phyloP scores from a whole-genome alignment of 2,329 filamentous ascomycete species.

The Dactylellina cionopaga region DNA sequence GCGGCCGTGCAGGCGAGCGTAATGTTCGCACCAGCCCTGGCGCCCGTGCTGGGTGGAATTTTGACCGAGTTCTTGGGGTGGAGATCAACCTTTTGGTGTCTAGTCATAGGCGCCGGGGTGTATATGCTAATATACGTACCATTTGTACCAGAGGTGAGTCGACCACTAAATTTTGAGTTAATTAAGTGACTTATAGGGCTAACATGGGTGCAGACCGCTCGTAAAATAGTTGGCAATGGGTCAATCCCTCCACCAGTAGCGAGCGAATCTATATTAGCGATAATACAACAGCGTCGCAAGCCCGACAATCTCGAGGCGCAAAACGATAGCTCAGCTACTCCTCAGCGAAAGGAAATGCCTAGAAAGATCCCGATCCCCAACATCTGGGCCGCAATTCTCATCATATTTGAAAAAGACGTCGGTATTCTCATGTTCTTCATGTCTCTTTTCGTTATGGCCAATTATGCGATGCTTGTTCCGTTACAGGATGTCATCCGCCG shows the following conservation, averaged over 20 bases:
- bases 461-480: conserved; percentile 66
- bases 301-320: background rate
- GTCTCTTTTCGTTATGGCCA: conserved; percentile 68
- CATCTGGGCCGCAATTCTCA: conserved; percentile 63
- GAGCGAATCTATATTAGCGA: conserved; percentile 65
- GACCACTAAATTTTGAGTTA: no score
- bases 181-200: background rate
- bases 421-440: conserved; percentile 66
- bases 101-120: conserved; percentile 65
- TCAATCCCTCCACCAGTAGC: conserved; percentile 70
- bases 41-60: conserved; percentile 72
- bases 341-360: conserved; percentile 53
- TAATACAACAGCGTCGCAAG: background rate
- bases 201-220: conserved; percentile 63
- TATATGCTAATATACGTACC: conserved; percentile 68
- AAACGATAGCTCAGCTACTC: background rate
- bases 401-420: conserved; percentile 62
- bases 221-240: conserved; percentile 71
- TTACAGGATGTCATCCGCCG: conserved; percentile 66
- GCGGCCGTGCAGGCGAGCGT: conserved; percentile 70
- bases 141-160: conserved; percentile 64
- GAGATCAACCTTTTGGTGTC: conserved; percentile 75
- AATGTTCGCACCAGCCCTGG: conserved; percentile 65
- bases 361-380: conserved; percentile 69
- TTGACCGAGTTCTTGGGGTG: conserved; percentile 73